A percentile compares a stretch with the other conserved stretches of the same genome.
phyloP scores from a whole-genome alignment of 2,329 filamentous ascomycete species.

The Nakataea oryzae region DNA sequence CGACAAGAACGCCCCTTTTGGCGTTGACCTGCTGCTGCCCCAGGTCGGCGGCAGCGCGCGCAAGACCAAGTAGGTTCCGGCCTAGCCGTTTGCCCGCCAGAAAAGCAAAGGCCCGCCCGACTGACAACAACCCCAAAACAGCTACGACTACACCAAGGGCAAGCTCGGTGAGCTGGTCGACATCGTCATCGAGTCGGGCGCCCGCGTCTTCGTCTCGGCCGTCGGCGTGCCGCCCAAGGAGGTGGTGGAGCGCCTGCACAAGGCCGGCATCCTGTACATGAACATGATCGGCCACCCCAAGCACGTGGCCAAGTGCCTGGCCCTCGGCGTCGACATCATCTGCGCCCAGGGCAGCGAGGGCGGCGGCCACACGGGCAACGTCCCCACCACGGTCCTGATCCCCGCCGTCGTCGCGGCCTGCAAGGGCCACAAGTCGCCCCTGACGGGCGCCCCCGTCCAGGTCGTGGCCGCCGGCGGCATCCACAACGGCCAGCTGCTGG shows the following conservation, averaged over 20 bases:
- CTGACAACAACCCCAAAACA: conserved; percentile 25
- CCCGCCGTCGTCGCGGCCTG: conserved; percentile 78
- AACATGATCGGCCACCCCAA: conserved; percentile 99
- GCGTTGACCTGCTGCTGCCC: conserved; percentile 84
- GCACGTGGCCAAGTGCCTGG: conserved; percentile 93
- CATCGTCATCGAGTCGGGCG: conserved; percentile 85
- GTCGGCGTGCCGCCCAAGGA: conserved; percentile 85
- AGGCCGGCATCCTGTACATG: conserved; percentile 86
- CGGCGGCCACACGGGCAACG: conserved; percentile 90
- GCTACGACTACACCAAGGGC: conserved; percentile 99
- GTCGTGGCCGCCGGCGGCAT: conserved; percentile 91
- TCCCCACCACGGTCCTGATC: conserved; percentile 86
- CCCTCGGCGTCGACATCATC: conserved; percentile 88
- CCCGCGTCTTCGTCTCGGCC: conserved; percentile 91
- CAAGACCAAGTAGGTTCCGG: conserved; percentile 77
- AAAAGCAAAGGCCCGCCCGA: background rate
- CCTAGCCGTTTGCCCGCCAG: no score
- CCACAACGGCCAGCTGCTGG: conserved; percentile 83
- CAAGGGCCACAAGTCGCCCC: conserved; percentile 70
- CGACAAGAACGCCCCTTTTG: conserved; percentile 92
- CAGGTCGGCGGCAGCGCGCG: conserved; percentile 90
- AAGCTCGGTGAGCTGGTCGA: conserved; percentile 86
- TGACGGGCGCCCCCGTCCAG: conserved; percentile 81
- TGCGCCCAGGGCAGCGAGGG: conserved; percentile 98
- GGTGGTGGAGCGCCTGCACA: conserved; percentile 85